Evolutionary conservation across 169 alveolate species (phyloP).

Genomic region (Sarcocystis neurona): DNA sequence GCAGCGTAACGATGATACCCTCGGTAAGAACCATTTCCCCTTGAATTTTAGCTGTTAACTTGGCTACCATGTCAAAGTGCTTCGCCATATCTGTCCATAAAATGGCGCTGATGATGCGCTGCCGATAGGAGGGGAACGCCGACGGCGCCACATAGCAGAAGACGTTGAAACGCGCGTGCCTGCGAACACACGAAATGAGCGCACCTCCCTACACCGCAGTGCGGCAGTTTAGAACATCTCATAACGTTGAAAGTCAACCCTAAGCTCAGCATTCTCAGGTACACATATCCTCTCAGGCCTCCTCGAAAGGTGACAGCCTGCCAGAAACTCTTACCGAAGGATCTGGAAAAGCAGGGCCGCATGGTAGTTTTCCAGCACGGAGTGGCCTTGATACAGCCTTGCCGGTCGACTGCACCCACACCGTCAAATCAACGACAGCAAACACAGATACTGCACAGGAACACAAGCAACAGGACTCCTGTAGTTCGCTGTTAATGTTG

Average conservation of each 20-base stretch:
- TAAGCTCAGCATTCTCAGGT: neutral
- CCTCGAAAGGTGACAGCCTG: neutral
- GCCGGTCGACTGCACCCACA: slow-evolving; percentile 46
- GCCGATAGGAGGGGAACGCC: slow-evolving; percentile 15
- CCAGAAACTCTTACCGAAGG: slow-evolving; percentile 34
- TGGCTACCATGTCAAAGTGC: slow-evolving; percentile 61
- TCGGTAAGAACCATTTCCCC: slow-evolving; percentile 46
- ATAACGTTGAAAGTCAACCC: neutral
- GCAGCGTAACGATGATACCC: slow-evolving; percentile 9
- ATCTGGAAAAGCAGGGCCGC: slow-evolving; percentile 62
- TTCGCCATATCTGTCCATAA: slow-evolving; percentile 66
- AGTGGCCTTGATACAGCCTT: slow-evolving; percentile 38
- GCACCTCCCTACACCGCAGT: neutral
- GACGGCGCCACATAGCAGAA: slow-evolving; percentile 9
- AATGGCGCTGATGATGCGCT: slow-evolving; percentile 58
- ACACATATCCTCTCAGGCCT: neutral
- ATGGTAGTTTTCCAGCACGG: slow-evolving; percentile 66
- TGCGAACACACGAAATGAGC: neutral
- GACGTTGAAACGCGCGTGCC: slow-evolving; percentile 19
- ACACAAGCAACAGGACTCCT: no score
- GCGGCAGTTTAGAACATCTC: neutral
- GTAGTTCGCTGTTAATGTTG: no score
- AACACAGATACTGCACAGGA: no score
- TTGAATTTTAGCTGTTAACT: slow-evolving; percentile 33
- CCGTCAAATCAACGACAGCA: neutral